Conservation (phyloP, 2,329 filamentous ascomycete genomes). For the Graphilbum ipis-grandicollis region DNA sequence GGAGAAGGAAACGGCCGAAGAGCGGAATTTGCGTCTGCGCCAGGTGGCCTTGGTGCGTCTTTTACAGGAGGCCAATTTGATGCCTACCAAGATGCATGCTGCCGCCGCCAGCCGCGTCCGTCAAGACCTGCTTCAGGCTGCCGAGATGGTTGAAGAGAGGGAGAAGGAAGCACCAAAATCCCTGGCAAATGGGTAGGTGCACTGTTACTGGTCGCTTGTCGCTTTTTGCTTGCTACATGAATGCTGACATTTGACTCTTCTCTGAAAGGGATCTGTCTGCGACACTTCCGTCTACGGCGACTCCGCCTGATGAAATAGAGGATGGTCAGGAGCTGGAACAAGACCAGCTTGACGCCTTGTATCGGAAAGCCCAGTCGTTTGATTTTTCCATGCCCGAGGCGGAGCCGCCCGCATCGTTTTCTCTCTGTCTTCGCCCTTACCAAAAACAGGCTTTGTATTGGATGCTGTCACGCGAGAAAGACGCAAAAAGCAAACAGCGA, state of each 20-base stretch:
- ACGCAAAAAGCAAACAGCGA: conserved; percentile 24
- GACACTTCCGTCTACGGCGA: conserved; percentile 14
- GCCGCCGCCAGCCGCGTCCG: conserved; percentile 62
- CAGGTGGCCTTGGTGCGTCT: conserved; percentile 80
- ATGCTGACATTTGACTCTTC: too few relatives aligned
- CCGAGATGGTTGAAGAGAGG: conserved; percentile 70
- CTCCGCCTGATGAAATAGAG: conserved; percentile 49
- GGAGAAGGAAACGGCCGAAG: conserved; percentile 69
- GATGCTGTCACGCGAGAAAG: conserved; percentile 90
- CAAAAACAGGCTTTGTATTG: conserved; percentile 91
- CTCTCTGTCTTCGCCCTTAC: conserved; percentile 72
- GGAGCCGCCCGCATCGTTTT: conserved; percentile 67
- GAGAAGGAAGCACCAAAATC: conserved; percentile 39
- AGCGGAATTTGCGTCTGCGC: conserved; percentile 64
- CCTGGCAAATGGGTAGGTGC: too few relatives aligned
- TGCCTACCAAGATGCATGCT: conserved; percentile 58
- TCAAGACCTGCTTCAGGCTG: conserved; percentile 72
- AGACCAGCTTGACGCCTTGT: conserved; percentile 83
- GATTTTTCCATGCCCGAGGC: conserved; percentile 84
- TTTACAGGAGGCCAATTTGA: conserved; percentile 74
- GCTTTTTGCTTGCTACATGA: too few relatives aligned
- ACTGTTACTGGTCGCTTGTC: too few relatives aligned
- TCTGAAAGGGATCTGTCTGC: too few relatives aligned
- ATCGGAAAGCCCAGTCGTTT: conserved; percentile 91
- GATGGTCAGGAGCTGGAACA: conserved; percentile 87